Base-by-base conservation (phyloP, 305 asterid species). In the Vinca major region DNA sequence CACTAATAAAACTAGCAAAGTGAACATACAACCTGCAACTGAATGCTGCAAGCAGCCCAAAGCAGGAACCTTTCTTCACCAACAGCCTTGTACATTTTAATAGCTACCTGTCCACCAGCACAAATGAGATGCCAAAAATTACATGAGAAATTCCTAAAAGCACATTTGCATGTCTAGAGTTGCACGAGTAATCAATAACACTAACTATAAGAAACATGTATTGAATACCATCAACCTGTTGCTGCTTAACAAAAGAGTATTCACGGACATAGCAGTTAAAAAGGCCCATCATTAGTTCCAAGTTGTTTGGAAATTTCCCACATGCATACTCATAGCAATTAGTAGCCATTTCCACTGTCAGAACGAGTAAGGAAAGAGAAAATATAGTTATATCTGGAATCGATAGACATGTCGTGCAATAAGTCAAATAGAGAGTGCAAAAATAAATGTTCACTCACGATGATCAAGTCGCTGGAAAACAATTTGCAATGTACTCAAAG, bases 11-110 rank as follows among this genome's bases (percentile, higher is more conserved):
- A 65, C 48, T 48, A 62, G 71, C 44, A 57, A 64, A 45, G 66
- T 39, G 44, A 48, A 69, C 13, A 49, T 58, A 71, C 48, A 82
- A 91, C 99, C 97, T 94, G 99, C 81, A 94, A 82, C 77, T 88
- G 98, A 80, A 91, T 89, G 82, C 99, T 91, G 90, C 98, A 91
- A 79, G 88, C 96, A 4, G 98, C 97, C 99, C 99, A 94, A 2
- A 89, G 93, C 77, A 91, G 79, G 84, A 89, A 94, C 85, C 95
- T 81, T 78, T 94, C 99, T 82, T 91, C 97, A 60, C 91, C 86
- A 73, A 77, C 85, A 81, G 82, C 77, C 86, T 91, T 94, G 85
- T 94, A 94, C 97, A 91, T 85, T 76, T 91, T 94, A 65, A 94
- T 94, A 70, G 99, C 99, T 79, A 80, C 86, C 98, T 94, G 80